Evolutionary conservation across 2,329 filamentous ascomycete genomes (phyloP), one percentile per base, ranked within the genome.

Genomic region (Pseudocercospora eumusae): DNA sequence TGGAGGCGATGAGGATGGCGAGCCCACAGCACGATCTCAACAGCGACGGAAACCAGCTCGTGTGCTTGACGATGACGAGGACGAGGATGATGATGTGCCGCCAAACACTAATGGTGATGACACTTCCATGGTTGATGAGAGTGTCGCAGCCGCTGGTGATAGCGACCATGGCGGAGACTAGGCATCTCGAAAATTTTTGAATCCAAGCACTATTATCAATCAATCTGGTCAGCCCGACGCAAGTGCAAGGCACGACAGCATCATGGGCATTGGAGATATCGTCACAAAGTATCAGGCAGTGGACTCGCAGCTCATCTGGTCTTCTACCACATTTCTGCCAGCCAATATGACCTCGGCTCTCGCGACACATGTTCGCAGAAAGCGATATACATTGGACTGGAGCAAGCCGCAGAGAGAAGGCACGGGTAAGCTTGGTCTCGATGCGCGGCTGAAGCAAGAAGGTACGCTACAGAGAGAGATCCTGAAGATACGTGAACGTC

Each of bases 61-160:
- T 20, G 68, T 75, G 13, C 53, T 75, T 3, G 71, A 75, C 52
- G 71, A 74, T 23, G 73, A 75, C 18, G 72, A 75, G 3, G 73
- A 75, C 25, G 73, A 76, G 6, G 73, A 74, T 3, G 72, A 72
- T 18, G 69, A 72, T 27, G 68, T 58, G 49, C 57, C 25, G 3
- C 31, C 56, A 21, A 45, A 36, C 8, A 50, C 33, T 7, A 53
- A 53, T 20, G 59, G 54, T 6, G 58, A 49, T 21, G 60, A 58
- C 21, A 36, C 53, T 15, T 49, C 57, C 2, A 61, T 63, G 58
- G 54, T 49, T 4, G 54, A 63, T 28, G 65, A 64, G 13, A 59
- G 59, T 28, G 60, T 58, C 15, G 56, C 28, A 3, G 60, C 63
- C n/a, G 65, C 65, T 2, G 63, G 65, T 18, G 56, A 65, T n/a